phyloP scores from a whole-genome alignment of 179 eudicot genomes.

The Gypsophila paniculata region DNA sequence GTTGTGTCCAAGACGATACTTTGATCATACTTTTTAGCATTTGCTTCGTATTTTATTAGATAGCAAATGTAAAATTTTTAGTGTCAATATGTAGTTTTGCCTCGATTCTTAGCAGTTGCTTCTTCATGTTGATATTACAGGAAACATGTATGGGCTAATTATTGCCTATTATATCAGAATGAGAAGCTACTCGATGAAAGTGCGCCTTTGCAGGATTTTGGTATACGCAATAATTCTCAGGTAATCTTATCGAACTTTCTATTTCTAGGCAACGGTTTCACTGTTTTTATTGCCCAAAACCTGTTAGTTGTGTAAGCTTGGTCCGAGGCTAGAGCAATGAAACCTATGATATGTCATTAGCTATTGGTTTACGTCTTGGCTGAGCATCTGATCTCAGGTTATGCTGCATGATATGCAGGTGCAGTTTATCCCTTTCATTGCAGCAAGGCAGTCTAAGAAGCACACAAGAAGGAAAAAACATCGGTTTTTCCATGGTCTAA shows the following conservation, averaged over 20 bases:
- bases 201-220: constrained; percentile 59
- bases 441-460: constrained; percentile 48
- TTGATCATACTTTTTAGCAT: too few relatives aligned
- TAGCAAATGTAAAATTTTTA: too few relatives aligned
- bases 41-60: too few relatives aligned
- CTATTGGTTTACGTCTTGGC: not conserved
- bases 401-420: constrained; percentile 41
- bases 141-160: constrained; percentile 89
- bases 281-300: not conserved
- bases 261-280: not conserved
- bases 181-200: constrained; percentile 70
- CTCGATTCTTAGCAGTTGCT: not conserved
- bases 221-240: constrained; percentile 83
- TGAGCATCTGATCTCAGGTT: not conserved
- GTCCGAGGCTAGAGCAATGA: too few relatives aligned
- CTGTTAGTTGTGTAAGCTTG: not conserved
- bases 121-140: constrained; percentile 34
- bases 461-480: constrained; percentile 75
- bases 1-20: too few relatives aligned
- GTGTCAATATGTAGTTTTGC: too few relatives aligned
- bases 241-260: constrained; percentile 29
- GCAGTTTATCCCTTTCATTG: constrained; percentile 63
- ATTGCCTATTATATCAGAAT: constrained; percentile 64
- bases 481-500: constrained; percentile 25
- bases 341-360: too few relatives aligned